These are phyloP conservation scores for Hawksworthiomyces lignivorus DNA, from an alignment of 2,329 filamentous ascomycete genomes.

Conservation along the genomic window DNA sequence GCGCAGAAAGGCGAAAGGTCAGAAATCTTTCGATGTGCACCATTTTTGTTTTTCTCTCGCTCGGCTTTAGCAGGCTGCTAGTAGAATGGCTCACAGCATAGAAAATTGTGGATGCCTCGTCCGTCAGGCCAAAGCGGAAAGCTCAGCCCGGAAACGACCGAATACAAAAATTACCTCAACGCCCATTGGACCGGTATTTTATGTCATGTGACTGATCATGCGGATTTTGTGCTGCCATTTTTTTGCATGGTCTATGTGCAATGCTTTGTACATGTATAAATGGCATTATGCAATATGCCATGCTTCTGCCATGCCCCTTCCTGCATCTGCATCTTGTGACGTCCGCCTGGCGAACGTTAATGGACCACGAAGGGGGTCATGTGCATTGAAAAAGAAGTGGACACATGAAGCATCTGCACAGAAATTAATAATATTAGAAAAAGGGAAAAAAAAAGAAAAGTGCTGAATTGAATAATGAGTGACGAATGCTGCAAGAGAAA, in stretches of 20 bases:
- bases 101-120: constrained; percentile 13
- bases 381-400: constrained; percentile 1
- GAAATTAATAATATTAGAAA: background rate
- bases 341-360: constrained; percentile 2
- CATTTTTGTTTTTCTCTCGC: constrained; percentile 11
- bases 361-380: constrained; percentile 2
- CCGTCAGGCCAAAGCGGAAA: constrained; percentile 10
- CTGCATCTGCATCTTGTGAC: constrained; percentile 1
- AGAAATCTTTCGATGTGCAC: constrained; percentile 28
- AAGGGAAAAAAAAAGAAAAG: background rate
- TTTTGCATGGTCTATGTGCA: no score
- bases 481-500: no score
- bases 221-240: no score
- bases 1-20: no score
- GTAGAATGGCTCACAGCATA: background rate
- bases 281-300: no score
- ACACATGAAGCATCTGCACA: no score
- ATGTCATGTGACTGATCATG: constrained; percentile 5
- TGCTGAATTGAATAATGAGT: no score
- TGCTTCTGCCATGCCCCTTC: no score
- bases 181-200: constrained; percentile 2
- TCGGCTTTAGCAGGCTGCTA: constrained; percentile 13
- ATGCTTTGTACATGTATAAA: no score
- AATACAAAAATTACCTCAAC: constrained; percentile 11
- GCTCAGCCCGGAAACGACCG: constrained; percentile 12